A percentile compares a stretch with the other conserved stretches of the same genome.
Conservation (phyloP, 257 asterid genomes). For the Solanum chmielewskii region DNA sequence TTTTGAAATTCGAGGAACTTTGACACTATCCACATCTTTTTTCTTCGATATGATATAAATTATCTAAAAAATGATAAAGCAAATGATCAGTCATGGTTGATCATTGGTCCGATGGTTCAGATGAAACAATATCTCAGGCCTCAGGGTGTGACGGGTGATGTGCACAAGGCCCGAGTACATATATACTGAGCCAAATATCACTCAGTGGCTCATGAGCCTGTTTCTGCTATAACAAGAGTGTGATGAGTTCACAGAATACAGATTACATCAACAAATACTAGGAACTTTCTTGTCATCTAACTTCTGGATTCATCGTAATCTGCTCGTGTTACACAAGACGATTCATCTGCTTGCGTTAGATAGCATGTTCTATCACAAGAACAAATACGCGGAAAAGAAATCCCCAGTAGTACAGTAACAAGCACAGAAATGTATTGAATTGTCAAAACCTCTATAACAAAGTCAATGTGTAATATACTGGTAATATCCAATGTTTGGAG, state of each 20-base stretch:
- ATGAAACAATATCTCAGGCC: not conserved
- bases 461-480: not conserved
- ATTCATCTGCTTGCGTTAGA: not conserved
- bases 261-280: not conserved
- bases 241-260: not conserved
- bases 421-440: not conserved
- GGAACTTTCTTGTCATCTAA: not conserved
- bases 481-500: not conserved
- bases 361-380: not conserved
- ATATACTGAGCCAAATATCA: not conserved
- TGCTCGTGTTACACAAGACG: not conserved
- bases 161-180: not conserved
- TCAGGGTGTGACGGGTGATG: not conserved
- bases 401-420: not conserved
- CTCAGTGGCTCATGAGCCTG: not conserved
- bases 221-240: not conserved
- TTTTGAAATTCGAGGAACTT: not conserved
- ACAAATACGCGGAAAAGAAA: not conserved
- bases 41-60: not conserved
- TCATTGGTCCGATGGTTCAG: not conserved
- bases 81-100: not conserved
- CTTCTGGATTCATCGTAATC: not conserved
- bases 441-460: not conserved
- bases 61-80: not conserved
- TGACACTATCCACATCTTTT: not conserved